Percentiles rank a stretch among this genome's conserved stretches.
Conservation (phyloP, 345 rosid species). For the Rhizophora mangle region DNA sequence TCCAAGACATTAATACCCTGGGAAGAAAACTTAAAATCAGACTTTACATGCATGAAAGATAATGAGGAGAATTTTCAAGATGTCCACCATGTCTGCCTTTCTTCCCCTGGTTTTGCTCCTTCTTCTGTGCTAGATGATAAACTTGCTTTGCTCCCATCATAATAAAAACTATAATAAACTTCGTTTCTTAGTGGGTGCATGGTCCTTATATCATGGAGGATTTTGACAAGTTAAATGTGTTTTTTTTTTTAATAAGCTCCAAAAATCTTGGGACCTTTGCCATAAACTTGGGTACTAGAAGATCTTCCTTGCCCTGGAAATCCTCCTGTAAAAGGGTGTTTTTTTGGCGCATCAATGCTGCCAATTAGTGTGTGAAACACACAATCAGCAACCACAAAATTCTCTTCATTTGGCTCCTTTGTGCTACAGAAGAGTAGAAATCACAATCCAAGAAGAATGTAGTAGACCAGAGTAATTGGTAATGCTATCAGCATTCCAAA, state of each 20-base stretch:
- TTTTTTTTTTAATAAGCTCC: constrained; percentile 23
- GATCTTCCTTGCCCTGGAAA: constrained; percentile 12
- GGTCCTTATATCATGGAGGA: constrained; percentile 42
- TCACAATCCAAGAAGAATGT: constrained; percentile 27
- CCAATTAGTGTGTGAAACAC: constrained; percentile 7
- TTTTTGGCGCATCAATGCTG: constrained; percentile 9
- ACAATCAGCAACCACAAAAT: constrained; percentile 16
- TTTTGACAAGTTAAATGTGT: constrained; percentile 26
- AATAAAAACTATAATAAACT: constrained; percentile 13
- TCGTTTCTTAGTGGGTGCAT: constrained; percentile 48
- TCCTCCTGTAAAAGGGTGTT: constrained; percentile 4
- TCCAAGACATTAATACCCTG: constrained; percentile 19
- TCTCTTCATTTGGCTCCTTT: constrained; percentile 24
- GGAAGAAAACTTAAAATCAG: constrained; percentile 17
- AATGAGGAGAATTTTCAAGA: constrained; percentile 17
- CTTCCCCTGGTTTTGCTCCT: constrained; percentile 32
- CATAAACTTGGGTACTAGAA: constrained; percentile 17
- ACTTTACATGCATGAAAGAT: constrained; percentile 19
- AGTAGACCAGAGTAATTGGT: constrained; percentile 22
- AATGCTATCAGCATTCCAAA: constrained; percentile 34
- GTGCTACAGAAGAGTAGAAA: constrained; percentile 13
- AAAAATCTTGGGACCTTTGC: constrained; percentile 38
- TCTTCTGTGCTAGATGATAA: constrained; percentile 8
- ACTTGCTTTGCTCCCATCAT: constrained; percentile 21
- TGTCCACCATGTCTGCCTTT: not conserved